Base-by-base conservation (phyloP, 2,329 filamentous ascomycete genomes). In the Huntiella savannae region DNA sequence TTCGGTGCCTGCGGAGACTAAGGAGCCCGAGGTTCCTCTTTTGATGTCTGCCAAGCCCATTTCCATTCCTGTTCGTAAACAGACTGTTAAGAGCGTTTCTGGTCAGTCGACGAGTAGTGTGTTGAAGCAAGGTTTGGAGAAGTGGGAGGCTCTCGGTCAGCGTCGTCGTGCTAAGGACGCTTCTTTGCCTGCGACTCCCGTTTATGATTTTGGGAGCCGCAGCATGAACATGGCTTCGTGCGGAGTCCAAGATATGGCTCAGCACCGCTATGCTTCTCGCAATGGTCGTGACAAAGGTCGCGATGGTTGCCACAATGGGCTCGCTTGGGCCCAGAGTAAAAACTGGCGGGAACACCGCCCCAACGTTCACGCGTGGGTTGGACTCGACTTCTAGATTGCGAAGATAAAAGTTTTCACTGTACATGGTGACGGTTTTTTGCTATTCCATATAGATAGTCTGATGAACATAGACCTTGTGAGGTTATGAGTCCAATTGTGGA, bases 111-210 rank as follows among this genome's bases (percentile, higher is more conserved):
- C 16, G n/a, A 35, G 19, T 11, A 32, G 39, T 11, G 33, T 19
- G 1, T 17, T 28, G n/a, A 50, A 50, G n/a, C 65, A 55, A 52
- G 58, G 57, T 37, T 51, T 82, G 45, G 88, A 95, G 62, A 94
- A 93, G 60, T 96, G 88, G 88, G 76, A 82, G 17, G 82, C 77
- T 10, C 69, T 96, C 42, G 88, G 88, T 52, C 82, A 93, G 59
- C 80, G 82, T 55, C 75, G 88, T 47, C 78, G 86, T 50, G 82
- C 75, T 49, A 74, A 47, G 40, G 48, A 42, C 16, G 28, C 22
- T 15, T 48, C 46, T 12, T 47, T 47, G 37, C 6, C 41, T 13
- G 35, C 34, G 12, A 17, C 33, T 17, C 36, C 16, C 12, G 13
- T 43, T 13, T 43, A 34, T 33, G 40, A 43, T 43, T 43, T 43